Percentiles rank a stretch among this genome's conserved stretches.
Evolutionary conservation across 495 filamentous ascomycete species (phyloP).

Genomic region (Hypoxylon fragiforme): DNA sequence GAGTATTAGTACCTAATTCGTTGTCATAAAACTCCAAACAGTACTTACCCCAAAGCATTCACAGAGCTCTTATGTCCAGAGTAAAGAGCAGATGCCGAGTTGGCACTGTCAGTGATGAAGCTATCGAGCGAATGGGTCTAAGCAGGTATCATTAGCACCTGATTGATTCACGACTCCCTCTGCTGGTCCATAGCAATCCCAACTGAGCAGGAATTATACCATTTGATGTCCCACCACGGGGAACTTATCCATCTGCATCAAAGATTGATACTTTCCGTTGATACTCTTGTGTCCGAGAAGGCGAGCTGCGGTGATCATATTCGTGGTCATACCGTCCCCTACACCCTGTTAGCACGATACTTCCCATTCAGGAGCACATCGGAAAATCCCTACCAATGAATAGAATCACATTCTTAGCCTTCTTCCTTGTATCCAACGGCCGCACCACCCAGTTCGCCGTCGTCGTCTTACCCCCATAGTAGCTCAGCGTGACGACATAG

Average conservation of each 20-base stretch:
- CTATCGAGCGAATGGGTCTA: conserved; percentile 69
- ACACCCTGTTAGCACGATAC: background rate
- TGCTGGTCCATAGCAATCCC: conserved; percentile 14
- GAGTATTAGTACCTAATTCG: background rate
- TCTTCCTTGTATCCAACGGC: conserved; percentile 62
- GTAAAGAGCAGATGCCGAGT: conserved; percentile 74
- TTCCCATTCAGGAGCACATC: background rate
- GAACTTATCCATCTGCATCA: conserved; percentile 70
- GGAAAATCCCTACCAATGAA: conserved; percentile 59
- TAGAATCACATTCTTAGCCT: conserved; percentile 76
- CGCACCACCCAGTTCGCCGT: conserved; percentile 71
- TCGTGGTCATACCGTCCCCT: conserved; percentile 77
- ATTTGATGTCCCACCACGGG: conserved; percentile 72
- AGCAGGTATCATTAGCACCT: conserved; percentile 21
- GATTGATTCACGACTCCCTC: conserved; percentile 9
- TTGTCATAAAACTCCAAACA: background rate
- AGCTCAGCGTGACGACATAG: conserved; percentile 70
- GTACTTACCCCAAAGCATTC: conserved; percentile 64
- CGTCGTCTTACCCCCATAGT: conserved; percentile 66
- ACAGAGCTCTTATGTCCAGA: conserved; percentile 74
- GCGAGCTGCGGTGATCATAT: conserved; percentile 73
- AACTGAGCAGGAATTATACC: conserved; percentile 25
- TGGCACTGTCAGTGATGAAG: conserved; percentile 78
- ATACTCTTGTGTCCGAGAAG: conserved; percentile 72
- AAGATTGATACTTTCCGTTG: conserved; percentile 73